Percentiles rank a stretch among this genome's conserved stretches.
phyloP scores from a whole-genome alignment of 2,329 filamentous ascomycete species.

The Hortaea werneckii region DNA sequence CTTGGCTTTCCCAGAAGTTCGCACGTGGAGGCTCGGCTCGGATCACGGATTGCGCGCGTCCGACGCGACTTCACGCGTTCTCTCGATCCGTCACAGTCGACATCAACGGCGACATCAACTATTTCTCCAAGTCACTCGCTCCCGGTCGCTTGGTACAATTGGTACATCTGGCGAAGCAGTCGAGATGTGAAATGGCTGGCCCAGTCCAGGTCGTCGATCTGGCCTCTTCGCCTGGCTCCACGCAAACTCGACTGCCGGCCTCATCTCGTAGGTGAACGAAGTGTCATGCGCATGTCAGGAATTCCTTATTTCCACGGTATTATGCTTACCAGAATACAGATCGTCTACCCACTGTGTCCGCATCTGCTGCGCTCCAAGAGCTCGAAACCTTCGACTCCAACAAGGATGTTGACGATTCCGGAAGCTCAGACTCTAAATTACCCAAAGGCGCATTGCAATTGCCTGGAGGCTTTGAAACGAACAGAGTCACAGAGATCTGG shows the following conservation, averaged over 20 bases:
- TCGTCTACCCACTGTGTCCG: slow-evolving; percentile 66
- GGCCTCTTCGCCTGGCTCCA: slow-evolving; percentile 4
- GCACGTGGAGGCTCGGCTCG: too few species aligned
- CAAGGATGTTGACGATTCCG: slow-evolving; percentile 38
- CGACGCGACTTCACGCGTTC: too few species aligned
- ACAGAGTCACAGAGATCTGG: slow-evolving; percentile 78
- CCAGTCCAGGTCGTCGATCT: slow-evolving; percentile 3
- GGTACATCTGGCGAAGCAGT: too few species aligned
- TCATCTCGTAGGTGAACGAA: slow-evolving; percentile 27
- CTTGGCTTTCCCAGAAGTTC: too few species aligned
- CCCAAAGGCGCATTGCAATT: slow-evolving; percentile 8
- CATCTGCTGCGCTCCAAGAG: slow-evolving; percentile 58
- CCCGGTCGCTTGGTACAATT: too few species aligned
- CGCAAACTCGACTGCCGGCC: slow-evolving; percentile 17
- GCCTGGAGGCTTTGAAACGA: slow-evolving; percentile 55
- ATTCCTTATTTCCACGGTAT: too few species aligned
- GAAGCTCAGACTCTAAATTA: slow-evolving; percentile 37
- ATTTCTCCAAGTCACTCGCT: too few species aligned
- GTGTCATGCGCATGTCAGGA: too few species aligned
- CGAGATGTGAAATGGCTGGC: slow-evolving; percentile 8
- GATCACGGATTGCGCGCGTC: too few species aligned
- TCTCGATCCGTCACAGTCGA: too few species aligned
- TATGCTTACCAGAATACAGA: slow-evolving; percentile 38
- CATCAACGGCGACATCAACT: too few species aligned
- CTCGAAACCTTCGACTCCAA: slow-evolving; percentile 43